These are phyloP conservation scores for Populus alba DNA, from an alignment of 345 rosid genomes.

Conservation along the genomic window DNA sequence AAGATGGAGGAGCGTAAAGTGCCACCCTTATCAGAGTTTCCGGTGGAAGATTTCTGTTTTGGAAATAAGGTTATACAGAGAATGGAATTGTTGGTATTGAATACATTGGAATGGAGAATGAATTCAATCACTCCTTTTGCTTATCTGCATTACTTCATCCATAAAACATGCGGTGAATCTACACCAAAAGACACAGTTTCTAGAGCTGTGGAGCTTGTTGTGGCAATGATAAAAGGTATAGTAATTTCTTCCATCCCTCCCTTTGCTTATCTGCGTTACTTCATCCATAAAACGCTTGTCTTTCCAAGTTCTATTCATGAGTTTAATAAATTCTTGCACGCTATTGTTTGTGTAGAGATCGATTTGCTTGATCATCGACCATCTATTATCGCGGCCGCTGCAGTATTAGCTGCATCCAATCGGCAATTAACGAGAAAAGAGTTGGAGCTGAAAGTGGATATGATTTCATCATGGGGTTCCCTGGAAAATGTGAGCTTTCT, in stretches of 20 bases:
- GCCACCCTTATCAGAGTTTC: slow-evolving; percentile 59
- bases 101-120: slow-evolving; percentile 78
- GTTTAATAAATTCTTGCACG: neutral
- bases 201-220: slow-evolving; percentile 47
- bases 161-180: slow-evolving; percentile 35
- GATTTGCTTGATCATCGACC: slow-evolving; percentile 62
- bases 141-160: slow-evolving; percentile 56
- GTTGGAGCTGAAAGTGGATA: slow-evolving; percentile 46
- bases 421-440: slow-evolving; percentile 47
- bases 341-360: slow-evolving; percentile 42
- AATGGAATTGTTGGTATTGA: slow-evolving; percentile 67
- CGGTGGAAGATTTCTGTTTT: slow-evolving; percentile 43
- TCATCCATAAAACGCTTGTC: neutral
- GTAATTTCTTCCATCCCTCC: neutral
- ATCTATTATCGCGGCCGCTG: slow-evolving; percentile 72
- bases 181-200: slow-evolving; percentile 36
- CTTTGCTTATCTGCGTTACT: too few relatives aligned
- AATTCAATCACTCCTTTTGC: slow-evolving; percentile 64
- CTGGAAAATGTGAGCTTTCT: slow-evolving; percentile 46
- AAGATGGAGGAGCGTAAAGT: slow-evolving; percentile 77
- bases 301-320: neutral
- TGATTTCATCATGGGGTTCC: slow-evolving; percentile 48
- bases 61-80: slow-evolving; percentile 50
- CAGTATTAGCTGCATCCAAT: slow-evolving; percentile 55
- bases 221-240: slow-evolving; percentile 56